phyloP scores from a whole-genome alignment of 306 rosid genomes.

The Dicorynia guianensis region DNA sequence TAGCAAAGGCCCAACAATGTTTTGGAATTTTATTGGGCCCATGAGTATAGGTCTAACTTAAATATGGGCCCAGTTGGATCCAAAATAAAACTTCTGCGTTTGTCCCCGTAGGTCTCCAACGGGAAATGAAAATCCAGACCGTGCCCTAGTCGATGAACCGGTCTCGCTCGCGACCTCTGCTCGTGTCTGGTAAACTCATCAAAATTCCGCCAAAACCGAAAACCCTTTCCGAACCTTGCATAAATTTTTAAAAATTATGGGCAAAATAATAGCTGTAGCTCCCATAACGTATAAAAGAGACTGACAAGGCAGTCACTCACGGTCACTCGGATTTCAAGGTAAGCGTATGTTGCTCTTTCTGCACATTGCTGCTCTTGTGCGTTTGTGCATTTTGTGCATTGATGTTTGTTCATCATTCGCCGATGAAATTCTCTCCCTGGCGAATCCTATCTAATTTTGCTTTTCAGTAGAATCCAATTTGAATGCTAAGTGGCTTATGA shows the following conservation, averaged over 20 bases:
- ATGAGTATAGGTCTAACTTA: no score
- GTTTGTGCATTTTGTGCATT: neutral
- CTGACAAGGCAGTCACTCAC: neutral
- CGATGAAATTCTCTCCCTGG: neutral
- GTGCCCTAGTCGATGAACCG: no score
- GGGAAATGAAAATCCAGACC: neutral
- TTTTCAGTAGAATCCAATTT: neutral
- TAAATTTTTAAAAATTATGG: neutral
- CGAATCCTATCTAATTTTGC: neutral
- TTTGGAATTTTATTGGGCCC: no score
- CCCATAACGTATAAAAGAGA: constrained; percentile 11
- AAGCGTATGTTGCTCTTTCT: neutral
- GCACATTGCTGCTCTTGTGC: neutral
- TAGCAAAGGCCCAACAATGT: no score
- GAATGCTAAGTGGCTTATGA: neutral
- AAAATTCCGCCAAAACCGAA: neutral
- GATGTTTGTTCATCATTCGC: neutral
- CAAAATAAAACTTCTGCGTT: neutral
- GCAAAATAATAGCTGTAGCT: neutral
- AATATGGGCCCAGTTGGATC: no score
- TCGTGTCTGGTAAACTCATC: neutral
- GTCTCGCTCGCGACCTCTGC: neutral
- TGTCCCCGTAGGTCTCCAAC: neutral
- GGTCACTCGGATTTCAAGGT: constrained; percentile 23
- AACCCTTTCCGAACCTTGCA: neutral